Base-by-base conservation (phyloP, 2,329 filamentous ascomycete species). In the Penicillium italicum region DNA sequence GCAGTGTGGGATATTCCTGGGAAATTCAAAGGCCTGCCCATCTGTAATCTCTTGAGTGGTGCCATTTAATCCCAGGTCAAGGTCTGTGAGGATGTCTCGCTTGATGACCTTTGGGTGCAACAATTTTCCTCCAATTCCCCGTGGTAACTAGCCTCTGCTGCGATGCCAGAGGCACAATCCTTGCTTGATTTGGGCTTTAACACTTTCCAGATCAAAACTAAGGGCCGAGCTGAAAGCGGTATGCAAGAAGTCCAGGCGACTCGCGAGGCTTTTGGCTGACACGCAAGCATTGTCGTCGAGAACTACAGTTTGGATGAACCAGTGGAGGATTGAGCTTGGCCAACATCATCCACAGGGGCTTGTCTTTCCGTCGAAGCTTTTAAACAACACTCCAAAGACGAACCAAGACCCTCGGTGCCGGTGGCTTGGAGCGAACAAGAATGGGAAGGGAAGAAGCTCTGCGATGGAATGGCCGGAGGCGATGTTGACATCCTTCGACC, bases 191-290 rank as follows among this genome's bases (percentile, higher is more conserved):
- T 18, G 24, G 16, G 12, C 3, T 16, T 40, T 1, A 12, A 24
- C 2, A n/a, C 8, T 8, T 28, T 42, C 3, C 3, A 7, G 24
- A 1, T 6, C 16, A 2, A 1, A 12, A 7, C 18, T 1, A 0
- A 4, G 5, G 22, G 22, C 1, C 5, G 4, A 10, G 8, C 5
- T 10, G 40, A 42, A 5, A n/a, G 10, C 7, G 5, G 1, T 12
- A 26, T 5, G 22, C 22, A n/a, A 12, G 3, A 0, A 4, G 8
- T 18, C 24, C 16, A 16, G 24, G 22, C 9, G 9, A n/a, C 5
- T 28, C 5, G 16, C 14, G 4, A 18, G 3, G 10, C 1, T n/a
- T 11, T 18, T 43, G 24, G 16, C 24, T 3, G 14, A 12, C 16
- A 43, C 10, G 24, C 8, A 18, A 40, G 0, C 24, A 10, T 28